Base-by-base conservation (phyloP, 768 basidiomycete genomes). In the Leccinum uliginosum region DNA sequence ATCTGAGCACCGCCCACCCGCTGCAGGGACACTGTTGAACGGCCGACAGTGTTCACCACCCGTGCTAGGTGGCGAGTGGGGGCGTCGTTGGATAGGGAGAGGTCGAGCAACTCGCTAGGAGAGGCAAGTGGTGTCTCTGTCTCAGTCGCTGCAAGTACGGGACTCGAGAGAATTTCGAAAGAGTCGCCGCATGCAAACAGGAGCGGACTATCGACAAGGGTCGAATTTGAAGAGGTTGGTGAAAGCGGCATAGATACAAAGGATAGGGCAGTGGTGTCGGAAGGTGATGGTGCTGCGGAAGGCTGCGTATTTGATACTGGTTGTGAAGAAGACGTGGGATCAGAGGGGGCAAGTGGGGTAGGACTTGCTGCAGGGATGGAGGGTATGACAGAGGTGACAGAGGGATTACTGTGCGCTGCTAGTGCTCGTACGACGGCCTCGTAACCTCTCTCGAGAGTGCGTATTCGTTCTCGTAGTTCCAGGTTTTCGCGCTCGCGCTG, bases 1-100 rank as follows among this genome's bases (percentile, higher is more conserved):
- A 70, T 65, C 63, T 66, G 68, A 64, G 54, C 68, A 67, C 71
- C 56, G 75, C 76, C 86, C 88, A 89, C 91, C 91, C 91, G 91
- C 91, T 93, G 91, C 91, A 86, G 89, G 91, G 91, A 79, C 86
- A 83, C 79, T 79, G 80, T 75, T 66, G 80, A 68, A 74, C 69
- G 63, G 60, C 62, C 72, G 62, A 65, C 80, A 78, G 80, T 81
- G 84, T 81, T 85, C 91, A 83, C 91, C 91, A 93, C 87, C 91
- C 91, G 91, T 93, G 91, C 91, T 87, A 89, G 87, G 86, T 93
- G 91, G 91, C 91, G 85, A 93, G 91, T 89, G 85, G 88, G 74
- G 70, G 86, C 79, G 70, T 72, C 55, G 47, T 60, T 63, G 50
- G 62, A 67, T 71, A 64, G 72, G 62, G 70, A 72, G 62, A 70